Base-by-base conservation (phyloP, 768 basidiomycete species). In the Amanita molliuscula region DNA sequence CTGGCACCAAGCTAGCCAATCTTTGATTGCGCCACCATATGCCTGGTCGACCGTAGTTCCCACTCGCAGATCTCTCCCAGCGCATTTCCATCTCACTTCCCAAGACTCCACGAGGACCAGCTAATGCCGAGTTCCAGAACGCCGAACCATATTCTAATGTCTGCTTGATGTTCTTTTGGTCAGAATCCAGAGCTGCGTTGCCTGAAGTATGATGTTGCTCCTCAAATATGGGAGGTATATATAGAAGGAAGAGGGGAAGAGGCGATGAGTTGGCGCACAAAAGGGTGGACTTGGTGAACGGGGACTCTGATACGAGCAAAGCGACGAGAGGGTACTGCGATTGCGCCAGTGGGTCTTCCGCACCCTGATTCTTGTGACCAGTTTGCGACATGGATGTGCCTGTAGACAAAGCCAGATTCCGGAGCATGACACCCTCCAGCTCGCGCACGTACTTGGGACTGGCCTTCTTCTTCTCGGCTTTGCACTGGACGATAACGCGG, bases 401-500 rank as follows among this genome's bases (percentile, higher is more conserved):
- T n/a, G 53, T 44, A 11, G 53, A 54, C 35, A 58, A 40, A 7
- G 55, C 56, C 50, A 69, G 60, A 57, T 79, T 73, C 7, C 77
- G 74, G 57, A 75, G 72, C 48, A 84, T 65, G 10, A 93, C 92
- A n/a, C 93, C 93, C 61, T 96, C 93, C 67, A 94, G 73, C 61
- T 96, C 93, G 28, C 93, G 79, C 0, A 96, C 77, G 56, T 83
- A 84, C 21, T 81, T 80, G 2, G 92, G 90, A 3, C 87, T 76
- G 33, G 82, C 63, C 61, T 84, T 86, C 65, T 81, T 83, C 69
- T 81, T 84, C 59, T 93, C 88, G 0, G 90, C 90, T 71, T 96
- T 96, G 70, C 93, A 96, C 59, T 95, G 92, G 0, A 76, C 90
- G 18, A 95, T 63, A 8, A 96, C 75, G 47, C 91, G 82, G 3